Base-by-base conservation (phyloP, 345 rosid species). In the Lepidium aucheri region DNA sequence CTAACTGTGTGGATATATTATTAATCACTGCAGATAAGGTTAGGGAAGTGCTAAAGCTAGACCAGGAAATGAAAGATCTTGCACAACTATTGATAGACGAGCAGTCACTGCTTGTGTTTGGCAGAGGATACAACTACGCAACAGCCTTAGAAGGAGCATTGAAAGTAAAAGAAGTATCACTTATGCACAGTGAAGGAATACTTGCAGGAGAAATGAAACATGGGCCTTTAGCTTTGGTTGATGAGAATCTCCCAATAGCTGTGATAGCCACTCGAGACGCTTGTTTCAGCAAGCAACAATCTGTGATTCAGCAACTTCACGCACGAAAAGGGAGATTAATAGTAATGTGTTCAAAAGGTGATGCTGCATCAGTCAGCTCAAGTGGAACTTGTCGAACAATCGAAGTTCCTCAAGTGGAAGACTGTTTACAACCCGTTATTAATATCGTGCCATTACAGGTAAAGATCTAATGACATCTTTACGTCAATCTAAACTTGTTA, bases 191-290 rank as follows among this genome's bases (percentile, higher is more conserved):
- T 24, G 98, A 90, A 75, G 98, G 98, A 33, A 85, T 93, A 63
- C 91, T 93, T 57, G 98, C 98, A 34, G 98, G 97, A 69, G 98
- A 93, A 78, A 93, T 93, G 98, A 93, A 93, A 75, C 98, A 93
- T 44, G 98, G 98, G 57, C 97, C 98, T 67, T 78, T 93, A 76
- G 98, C 98, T 59, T 72, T 93, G 35, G 98, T 93, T 33, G 98
- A 93, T 67, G 97, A 93, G 81, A 85, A 78, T 80, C 90, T 85
- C 3, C 87, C 97, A 0, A 88, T 90, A 18, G 76, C 82, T 7
- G 98, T 93, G 18, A 85, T 93, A 49, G 96, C 98, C 16, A 93
- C 98, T 47, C 97, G 80, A 0, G 98, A 93, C 67, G 69, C 88
- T 59, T 90, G 94, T 84, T 86, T 88, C 86, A 93, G 96, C 77